Conservation (phyloP, 2,329 filamentous ascomycete genomes). For the Graphilbum fragrans region DNA sequence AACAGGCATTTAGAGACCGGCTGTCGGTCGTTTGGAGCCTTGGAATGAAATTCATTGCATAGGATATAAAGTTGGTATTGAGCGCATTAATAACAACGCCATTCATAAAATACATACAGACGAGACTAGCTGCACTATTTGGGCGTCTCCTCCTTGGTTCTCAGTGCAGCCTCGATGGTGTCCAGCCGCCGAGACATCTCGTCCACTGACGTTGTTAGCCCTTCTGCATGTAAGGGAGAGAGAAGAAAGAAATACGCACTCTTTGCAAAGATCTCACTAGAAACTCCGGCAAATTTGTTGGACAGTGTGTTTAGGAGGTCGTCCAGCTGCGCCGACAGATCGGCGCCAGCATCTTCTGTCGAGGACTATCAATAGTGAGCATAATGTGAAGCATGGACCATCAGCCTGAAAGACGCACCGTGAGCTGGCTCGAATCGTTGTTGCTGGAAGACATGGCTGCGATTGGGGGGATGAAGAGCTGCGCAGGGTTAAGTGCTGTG, state of each 20-base stretch:
- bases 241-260: constrained; percentile 40
- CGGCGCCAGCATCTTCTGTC: constrained; percentile 37
- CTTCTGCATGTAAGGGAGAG: neutral
- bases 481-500: too few species aligned
- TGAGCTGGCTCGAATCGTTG: neutral
- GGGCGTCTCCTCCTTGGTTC: constrained; percentile 30
- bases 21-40: too few species aligned
- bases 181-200: constrained; percentile 85
- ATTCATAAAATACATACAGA: too few species aligned
- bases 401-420: neutral
- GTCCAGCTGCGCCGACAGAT: constrained; percentile 70
- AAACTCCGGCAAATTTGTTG: constrained; percentile 74
- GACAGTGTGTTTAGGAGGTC: constrained; percentile 76
- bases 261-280: constrained; percentile 78
- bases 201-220: constrained; percentile 53
- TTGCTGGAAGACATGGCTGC: neutral
- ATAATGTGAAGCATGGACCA: neutral
- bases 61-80: too few species aligned
- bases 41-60: too few species aligned
- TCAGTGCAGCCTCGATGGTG: constrained; percentile 64
- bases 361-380: constrained; percentile 15
- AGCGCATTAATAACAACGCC: too few species aligned
- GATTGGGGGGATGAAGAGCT: too few species aligned
- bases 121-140: constrained; percentile 5
- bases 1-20: too few species aligned